Evolutionary conservation across 1,139 yeast genomes (phyloP).

Genomic region (Magnusiomyces tetraspermus): DNA sequence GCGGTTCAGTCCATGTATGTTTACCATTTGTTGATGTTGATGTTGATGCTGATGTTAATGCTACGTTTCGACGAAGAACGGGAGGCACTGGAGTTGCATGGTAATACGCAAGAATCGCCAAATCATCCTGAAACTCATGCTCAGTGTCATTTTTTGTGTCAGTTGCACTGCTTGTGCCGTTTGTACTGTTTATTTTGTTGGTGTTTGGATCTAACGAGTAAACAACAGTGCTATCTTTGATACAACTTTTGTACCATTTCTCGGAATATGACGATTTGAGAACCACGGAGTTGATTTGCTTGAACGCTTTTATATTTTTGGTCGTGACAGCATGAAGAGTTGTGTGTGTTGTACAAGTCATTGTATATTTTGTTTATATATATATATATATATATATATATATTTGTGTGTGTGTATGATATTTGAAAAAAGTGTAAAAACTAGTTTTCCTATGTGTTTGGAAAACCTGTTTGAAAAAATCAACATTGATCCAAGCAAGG

Average conservation of each 20-base stretch:
- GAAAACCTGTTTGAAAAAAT: no score
- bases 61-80: not conserved
- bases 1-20: no score
- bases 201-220: not conserved
- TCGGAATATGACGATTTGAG: slow-evolving; percentile 42
- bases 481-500: no score
- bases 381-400: no score
- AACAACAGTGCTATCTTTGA: slow-evolving; percentile 25
- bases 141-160: no score
- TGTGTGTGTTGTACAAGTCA: not conserved
- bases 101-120: slow-evolving; percentile 18
- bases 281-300: slow-evolving; percentile 39
- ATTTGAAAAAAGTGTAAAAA: no score
- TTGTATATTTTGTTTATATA: not conserved
- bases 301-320: slow-evolving; percentile 19
- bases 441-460: no score
- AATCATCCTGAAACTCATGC: no score
- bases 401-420: no score
- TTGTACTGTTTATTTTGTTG: no score
- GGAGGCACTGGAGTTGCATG: not conserved
- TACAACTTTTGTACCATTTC: slow-evolving; percentile 41
- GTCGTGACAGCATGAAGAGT: not conserved
- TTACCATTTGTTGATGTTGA: slow-evolving; percentile 43
- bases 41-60: slow-evolving; percentile 18
- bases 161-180: no score